These are phyloP conservation scores for Salix suchowensis DNA, from an alignment of 345 rosid genomes.

Conservation along the genomic window DNA sequence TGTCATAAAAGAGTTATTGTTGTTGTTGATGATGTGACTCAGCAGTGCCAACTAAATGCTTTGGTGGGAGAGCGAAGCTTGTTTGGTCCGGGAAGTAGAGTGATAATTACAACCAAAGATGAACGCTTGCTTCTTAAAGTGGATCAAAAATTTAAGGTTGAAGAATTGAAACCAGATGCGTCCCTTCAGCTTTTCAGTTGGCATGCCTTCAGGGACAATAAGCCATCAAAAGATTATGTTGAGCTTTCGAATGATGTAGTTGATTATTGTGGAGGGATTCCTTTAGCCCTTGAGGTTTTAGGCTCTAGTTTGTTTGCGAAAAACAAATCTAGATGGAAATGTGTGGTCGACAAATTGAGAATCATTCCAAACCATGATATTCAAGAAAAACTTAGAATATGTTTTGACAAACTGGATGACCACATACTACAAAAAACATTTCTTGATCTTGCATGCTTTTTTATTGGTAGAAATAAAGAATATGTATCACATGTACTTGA, in stretches of 20 bases:
- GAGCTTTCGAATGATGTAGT: too few species aligned
- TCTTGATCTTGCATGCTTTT: not conserved
- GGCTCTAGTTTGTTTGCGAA: too few species aligned
- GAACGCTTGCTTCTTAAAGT: not conserved
- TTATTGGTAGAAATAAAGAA: too few species aligned
- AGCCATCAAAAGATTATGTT: not conserved
- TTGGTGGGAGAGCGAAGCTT: not conserved
- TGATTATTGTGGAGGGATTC: too few species aligned
- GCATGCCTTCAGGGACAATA: conserved; percentile 3
- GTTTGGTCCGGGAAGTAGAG: conserved; percentile 2
- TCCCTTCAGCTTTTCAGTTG: conserved; percentile 7
- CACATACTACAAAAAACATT: too few species aligned
- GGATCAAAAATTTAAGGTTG: not conserved
- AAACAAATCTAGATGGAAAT: too few species aligned
- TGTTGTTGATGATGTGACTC: conserved; percentile 12
- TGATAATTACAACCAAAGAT: conserved; percentile 8
- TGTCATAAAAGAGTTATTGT: conserved; percentile 4
- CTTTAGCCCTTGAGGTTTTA: too few species aligned
- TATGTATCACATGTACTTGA: too few species aligned
- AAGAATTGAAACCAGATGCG: not conserved
- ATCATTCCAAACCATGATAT: too few species aligned
- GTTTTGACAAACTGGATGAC: not conserved
- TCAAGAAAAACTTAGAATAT: too few species aligned
- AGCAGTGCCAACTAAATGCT: not conserved
- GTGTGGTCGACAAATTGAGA: too few species aligned